These are phyloP conservation scores for Bruguiera gymnorhiza DNA, from an alignment of 345 rosid species.

Conservation along the genomic window DNA sequence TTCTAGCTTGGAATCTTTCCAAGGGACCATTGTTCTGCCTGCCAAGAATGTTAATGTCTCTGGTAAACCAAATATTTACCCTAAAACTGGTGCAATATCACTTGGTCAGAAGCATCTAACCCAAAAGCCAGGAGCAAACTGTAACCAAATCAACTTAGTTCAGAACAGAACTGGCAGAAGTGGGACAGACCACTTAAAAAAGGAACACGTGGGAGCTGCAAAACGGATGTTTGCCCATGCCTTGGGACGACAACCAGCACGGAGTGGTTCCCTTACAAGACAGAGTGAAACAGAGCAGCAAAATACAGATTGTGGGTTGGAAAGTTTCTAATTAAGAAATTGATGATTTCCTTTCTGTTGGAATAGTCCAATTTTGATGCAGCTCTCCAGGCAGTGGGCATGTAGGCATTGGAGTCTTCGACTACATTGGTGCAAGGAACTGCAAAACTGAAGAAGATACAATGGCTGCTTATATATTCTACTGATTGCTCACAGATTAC, in stretches of 20 bases:
- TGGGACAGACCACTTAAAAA: constrained; percentile 40
- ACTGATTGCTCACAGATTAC: neutral
- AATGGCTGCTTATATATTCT: neutral
- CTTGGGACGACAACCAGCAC: constrained; percentile 42
- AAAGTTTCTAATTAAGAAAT: neutral
- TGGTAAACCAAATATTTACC: constrained; percentile 20
- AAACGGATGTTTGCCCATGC: constrained; percentile 68
- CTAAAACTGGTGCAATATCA: constrained; percentile 10
- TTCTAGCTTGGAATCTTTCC: constrained; percentile 18
- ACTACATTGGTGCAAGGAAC: neutral
- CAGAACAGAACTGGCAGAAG: constrained; percentile 20
- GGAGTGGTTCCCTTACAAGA: constrained; percentile 29
- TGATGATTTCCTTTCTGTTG: neutral
- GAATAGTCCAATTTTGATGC: neutral
- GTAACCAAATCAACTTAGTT: constrained; percentile 13
- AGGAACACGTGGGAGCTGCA: constrained; percentile 57
- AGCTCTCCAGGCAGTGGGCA: neutral
- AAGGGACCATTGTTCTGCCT: constrained; percentile 8
- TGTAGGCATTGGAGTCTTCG: neutral
- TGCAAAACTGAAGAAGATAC: neutral
- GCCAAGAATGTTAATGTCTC: constrained; percentile 3
- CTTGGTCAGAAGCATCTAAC: constrained; percentile 22
- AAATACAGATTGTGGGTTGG: constrained; percentile 12
- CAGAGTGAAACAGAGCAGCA: constrained; percentile 26
- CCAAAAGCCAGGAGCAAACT: constrained; percentile 21